Conservation (phyloP, 768 basidiomycete genomes). For the Phlebiopsis gigantea region DNA sequence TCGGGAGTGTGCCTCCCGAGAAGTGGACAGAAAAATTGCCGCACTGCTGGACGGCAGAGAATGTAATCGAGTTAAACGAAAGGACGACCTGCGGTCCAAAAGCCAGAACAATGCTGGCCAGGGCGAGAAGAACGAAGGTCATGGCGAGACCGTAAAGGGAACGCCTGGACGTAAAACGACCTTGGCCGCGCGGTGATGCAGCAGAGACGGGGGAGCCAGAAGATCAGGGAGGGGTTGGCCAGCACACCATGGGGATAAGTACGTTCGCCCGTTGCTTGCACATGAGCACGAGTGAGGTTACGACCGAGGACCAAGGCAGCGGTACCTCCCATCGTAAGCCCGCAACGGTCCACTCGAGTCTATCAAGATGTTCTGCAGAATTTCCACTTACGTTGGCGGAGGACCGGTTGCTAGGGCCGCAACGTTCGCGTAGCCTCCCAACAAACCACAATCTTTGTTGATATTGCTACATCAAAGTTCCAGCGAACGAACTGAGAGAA, state of each 20-base stretch:
- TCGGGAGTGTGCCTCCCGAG: conserved; percentile 31
- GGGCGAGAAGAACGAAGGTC: conserved; percentile 17
- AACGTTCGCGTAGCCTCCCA: neutral
- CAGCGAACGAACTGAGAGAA: neutral
- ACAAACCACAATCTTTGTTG: neutral
- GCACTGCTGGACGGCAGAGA: conserved; percentile 48
- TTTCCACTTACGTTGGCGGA: conserved; percentile 1
- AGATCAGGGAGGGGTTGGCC: neutral
- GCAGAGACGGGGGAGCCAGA: conserved; percentile 2
- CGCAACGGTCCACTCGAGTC: neutral
- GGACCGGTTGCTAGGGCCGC: conserved; percentile 5
- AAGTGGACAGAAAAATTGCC: conserved; percentile 43
- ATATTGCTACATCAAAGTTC: neutral
- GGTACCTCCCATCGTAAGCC: neutral
- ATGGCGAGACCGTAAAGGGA: conserved; percentile 11
- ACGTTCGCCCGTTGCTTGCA: conserved; percentile 1
- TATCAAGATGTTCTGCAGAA: neutral
- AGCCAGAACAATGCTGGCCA: conserved; percentile 17
- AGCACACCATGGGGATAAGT: conserved; percentile 2
- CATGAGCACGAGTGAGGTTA: neutral
- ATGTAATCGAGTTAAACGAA: conserved; percentile 27
- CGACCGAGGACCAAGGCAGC: neutral
- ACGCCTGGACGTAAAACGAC: neutral
- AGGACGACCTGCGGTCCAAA: conserved; percentile 22
- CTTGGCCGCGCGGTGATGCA: conserved; percentile 5